Evolutionary conservation across 768 basidiomycete genomes (phyloP).

Genomic region (Boletus rubescentipes): DNA sequence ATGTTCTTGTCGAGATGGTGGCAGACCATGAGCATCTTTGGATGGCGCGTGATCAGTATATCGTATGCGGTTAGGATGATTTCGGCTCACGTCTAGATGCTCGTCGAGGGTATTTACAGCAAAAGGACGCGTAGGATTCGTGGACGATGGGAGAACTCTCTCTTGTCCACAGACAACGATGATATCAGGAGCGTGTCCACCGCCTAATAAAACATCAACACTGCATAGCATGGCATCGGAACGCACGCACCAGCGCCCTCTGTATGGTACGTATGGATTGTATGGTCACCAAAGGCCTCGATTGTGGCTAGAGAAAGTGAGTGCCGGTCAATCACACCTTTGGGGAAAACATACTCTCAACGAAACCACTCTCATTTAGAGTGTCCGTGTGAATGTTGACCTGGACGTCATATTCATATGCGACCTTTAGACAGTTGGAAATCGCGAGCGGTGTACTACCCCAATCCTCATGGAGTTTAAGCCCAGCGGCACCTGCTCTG

Average conservation of each 20-base stretch:
- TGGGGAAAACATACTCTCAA: conserved; percentile 66
- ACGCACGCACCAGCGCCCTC: conserved; percentile 80
- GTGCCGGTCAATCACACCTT: neutral
- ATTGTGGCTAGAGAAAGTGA: conserved; percentile 64
- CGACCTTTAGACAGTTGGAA: conserved; percentile 71
- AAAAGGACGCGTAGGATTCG: conserved; percentile 94
- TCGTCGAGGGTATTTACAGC: conserved; percentile 91
- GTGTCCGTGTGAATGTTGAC: conserved; percentile 96
- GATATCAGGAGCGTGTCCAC: conserved; percentile 97
- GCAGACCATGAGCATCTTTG: conserved; percentile 99
- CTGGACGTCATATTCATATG: conserved; percentile 92
- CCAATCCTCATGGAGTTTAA: conserved; percentile 99
- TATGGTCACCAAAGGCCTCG: conserved; percentile 82
- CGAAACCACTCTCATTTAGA: conserved; percentile 95
- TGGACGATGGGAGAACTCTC: conserved; percentile 94
- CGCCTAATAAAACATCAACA: conserved; percentile 46
- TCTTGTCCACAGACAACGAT: conserved; percentile 90
- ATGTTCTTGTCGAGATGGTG: conserved; percentile 93
- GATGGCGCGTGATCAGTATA: neutral
- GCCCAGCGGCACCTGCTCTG: conserved; percentile 78
- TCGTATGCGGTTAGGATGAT: neutral
- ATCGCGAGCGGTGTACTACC: conserved; percentile 87
- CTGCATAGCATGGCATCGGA: neutral
- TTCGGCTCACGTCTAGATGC: conserved; percentile 83
- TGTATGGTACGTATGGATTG: conserved; percentile 96